Conservation (phyloP, 495 filamentous ascomycete genomes). For the Pseudotulostoma volvatum region DNA sequence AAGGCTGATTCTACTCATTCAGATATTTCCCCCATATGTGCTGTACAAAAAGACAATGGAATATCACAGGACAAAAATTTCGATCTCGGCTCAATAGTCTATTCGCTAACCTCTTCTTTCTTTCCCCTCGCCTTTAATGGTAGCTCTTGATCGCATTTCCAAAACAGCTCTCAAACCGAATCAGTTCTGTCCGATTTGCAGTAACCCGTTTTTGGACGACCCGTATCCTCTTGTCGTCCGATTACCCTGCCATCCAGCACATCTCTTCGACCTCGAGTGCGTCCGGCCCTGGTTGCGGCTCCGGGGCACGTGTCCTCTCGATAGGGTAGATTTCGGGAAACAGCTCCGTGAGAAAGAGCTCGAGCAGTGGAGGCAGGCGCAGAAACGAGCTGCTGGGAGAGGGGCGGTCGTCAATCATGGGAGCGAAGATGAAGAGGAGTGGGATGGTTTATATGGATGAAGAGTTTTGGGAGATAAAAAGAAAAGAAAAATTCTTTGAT, state of each 20-base stretch:
- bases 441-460: slow-evolving; percentile 63
- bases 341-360: slow-evolving; percentile 48
- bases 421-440: slow-evolving; percentile 49
- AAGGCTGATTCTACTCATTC: too few relatives aligned
- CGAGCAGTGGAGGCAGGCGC: slow-evolving; percentile 29
- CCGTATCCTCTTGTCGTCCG: slow-evolving; percentile 68
- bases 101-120: not conserved
- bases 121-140: too few relatives aligned
- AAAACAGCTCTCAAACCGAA: slow-evolving; percentile 46
- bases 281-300: slow-evolving; percentile 83
- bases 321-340: slow-evolving; percentile 62
- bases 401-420: slow-evolving; percentile 29
- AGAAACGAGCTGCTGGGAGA: slow-evolving; percentile 14
- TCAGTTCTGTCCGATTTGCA: slow-evolving; percentile 76
- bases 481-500: too few relatives aligned
- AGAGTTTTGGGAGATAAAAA: too few relatives aligned
- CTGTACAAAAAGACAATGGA: too few relatives aligned
- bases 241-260: slow-evolving; percentile 65
- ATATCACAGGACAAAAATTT: too few relatives aligned
- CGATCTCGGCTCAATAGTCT: too few relatives aligned
- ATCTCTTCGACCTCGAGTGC: slow-evolving; percentile 86
- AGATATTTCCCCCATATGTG: not conserved
- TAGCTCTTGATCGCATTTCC: slow-evolving; percentile 62
- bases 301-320: slow-evolving; percentile 79
- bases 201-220: slow-evolving; percentile 63